These are phyloP conservation scores for Linnemannia zychae DNA, from an alignment of 192 early-diverging fungal species.

Conservation along the genomic window DNA sequence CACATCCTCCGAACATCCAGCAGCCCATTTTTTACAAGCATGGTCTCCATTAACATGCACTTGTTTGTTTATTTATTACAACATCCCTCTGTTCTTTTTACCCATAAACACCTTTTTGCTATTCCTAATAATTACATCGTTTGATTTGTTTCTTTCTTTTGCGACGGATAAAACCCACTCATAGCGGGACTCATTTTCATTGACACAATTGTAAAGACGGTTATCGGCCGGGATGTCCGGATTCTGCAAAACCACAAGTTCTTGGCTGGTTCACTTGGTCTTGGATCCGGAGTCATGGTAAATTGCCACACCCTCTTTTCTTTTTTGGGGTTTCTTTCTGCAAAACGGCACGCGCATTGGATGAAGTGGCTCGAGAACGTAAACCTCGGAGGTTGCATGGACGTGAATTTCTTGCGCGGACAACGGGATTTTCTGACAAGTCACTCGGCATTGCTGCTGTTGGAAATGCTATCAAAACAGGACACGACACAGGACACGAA, in stretches of 20 bases:
- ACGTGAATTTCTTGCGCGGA: too few species aligned
- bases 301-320: neutral
- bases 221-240: conserved; percentile 34
- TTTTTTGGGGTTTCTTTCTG: neutral
- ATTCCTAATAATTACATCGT: neutral
- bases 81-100: neutral
- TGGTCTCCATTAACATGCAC: neutral
- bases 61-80: neutral
- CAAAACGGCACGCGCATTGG: neutral
- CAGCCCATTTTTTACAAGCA: neutral
- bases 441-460: too few species aligned
- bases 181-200: conserved; percentile 57
- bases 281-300: conserved; percentile 62
- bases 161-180: neutral
- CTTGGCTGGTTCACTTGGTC: conserved; percentile 55
- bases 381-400: too few species aligned
- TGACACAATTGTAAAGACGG: conserved; percentile 46
- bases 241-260: conserved; percentile 56
- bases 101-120: neutral
- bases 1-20: neutral
- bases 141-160: neutral
- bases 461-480: neutral
- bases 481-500: neutral
- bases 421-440: too few species aligned
- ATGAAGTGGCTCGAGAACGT: too few species aligned